Evolutionary conservation across 2,329 filamentous ascomycete species (phyloP).

Genomic region (Phoma herbarum): DNA sequence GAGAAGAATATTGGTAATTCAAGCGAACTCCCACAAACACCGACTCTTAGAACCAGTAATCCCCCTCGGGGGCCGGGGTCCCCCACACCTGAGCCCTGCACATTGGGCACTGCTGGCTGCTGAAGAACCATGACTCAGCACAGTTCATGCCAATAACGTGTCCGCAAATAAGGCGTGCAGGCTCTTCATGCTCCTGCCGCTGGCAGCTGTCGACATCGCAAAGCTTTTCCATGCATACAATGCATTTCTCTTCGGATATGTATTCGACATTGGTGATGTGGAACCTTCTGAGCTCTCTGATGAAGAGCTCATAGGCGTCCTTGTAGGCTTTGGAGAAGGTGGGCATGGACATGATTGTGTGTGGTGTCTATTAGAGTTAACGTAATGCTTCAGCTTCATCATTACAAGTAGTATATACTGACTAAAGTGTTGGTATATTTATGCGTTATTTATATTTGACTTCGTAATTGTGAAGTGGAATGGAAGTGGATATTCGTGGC

Average conservation of each 20-base stretch:
- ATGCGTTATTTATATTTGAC: background rate
- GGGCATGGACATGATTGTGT: background rate
- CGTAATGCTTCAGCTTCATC: background rate
- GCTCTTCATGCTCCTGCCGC: slow-evolving; percentile 1
- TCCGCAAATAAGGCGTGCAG: slow-evolving; percentile 2
- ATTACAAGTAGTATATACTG: background rate
- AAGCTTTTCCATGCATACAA: background rate
- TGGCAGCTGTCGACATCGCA: slow-evolving; percentile 7
- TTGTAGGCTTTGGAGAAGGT: background rate
- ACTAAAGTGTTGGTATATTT: background rate
- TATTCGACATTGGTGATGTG: background rate
- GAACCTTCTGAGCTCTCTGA: background rate
- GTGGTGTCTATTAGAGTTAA: background rate
- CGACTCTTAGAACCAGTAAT: background rate
- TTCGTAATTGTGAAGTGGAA: background rate
- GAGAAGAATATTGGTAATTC: background rate
- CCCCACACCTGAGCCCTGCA: background rate
- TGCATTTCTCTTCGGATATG: background rate
- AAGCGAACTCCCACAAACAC: background rate
- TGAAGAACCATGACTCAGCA: background rate
- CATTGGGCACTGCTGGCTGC: slow-evolving; percentile 1
- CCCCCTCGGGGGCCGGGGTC: too few species aligned
- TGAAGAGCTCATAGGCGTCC: background rate
- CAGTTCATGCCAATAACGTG: slow-evolving; percentile 4
- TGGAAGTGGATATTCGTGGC: background rate